phyloP scores from a whole-genome alignment of 495 filamentous ascomycete species.

The Extremus antarcticus region DNA sequence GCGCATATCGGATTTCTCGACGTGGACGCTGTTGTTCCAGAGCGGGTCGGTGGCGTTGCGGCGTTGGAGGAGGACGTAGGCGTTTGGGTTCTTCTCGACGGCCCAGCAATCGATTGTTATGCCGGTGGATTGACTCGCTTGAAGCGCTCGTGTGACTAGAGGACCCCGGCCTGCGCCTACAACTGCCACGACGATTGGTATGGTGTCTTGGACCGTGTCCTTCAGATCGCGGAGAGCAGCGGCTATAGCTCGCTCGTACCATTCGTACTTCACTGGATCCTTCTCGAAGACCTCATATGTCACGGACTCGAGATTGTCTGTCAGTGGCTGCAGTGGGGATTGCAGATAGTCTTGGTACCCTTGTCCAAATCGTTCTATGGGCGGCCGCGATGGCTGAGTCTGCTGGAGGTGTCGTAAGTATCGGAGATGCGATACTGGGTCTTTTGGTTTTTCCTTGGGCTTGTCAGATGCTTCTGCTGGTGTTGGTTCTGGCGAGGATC shows the following conservation, averaged over 20 bases:
- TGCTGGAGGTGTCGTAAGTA: slow-evolving; percentile 79
- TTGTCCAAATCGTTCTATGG: slow-evolving; percentile 57
- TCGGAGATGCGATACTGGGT: slow-evolving; percentile 57
- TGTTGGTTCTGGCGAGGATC: slow-evolving; percentile 38
- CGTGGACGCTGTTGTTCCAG: slow-evolving; percentile 65
- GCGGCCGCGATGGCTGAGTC: slow-evolving; percentile 56
- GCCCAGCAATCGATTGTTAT: slow-evolving; percentile 78
- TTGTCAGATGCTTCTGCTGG: slow-evolving; percentile 47
- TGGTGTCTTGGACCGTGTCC: slow-evolving; percentile 53
- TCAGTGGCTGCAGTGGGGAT: slow-evolving; percentile 83
- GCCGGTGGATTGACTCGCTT: slow-evolving; percentile 62
- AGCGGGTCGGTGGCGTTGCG: slow-evolving; percentile 55
- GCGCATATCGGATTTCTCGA: slow-evolving; percentile 96
- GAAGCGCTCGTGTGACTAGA: slow-evolving; percentile 72
- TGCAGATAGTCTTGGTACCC: slow-evolving; percentile 94
- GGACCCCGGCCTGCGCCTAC: slow-evolving; percentile 89
- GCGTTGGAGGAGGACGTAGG: slow-evolving; percentile 78
- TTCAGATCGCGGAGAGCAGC: slow-evolving; percentile 75
- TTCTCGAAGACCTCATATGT: slow-evolving; percentile 99
- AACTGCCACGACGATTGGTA: slow-evolving; percentile 71
- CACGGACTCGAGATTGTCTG: slow-evolving; percentile 91
- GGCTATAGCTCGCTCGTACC: slow-evolving; percentile 78
- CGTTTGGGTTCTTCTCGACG: slow-evolving; percentile 97
- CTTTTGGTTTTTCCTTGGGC: slow-evolving; percentile 31
- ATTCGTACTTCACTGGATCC: slow-evolving; percentile 93